phyloP scores from a whole-genome alignment of 2,329 filamentous ascomycete genomes.

The Pseudogymnoascus verrucosus region DNA sequence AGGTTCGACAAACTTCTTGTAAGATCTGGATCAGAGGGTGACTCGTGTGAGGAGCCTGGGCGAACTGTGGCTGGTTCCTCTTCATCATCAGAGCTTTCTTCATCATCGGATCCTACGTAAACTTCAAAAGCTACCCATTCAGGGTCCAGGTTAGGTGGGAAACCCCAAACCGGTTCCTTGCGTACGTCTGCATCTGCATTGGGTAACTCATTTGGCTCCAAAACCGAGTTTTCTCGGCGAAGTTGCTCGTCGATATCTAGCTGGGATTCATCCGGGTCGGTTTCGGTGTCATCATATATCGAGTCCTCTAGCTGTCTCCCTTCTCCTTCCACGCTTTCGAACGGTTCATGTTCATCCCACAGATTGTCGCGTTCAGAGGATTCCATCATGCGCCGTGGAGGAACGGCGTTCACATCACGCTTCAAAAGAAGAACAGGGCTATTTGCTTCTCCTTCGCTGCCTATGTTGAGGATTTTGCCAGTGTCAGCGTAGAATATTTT shows the following conservation, averaged over 20 bases:
- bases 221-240: constrained; percentile 24
- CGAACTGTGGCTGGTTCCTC: constrained; percentile 17
- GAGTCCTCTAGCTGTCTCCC: constrained; percentile 17
- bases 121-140: constrained; percentile 72
- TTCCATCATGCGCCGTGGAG: constrained; percentile 59
- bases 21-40: constrained; percentile 12
- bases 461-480: constrained; percentile 66
- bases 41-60: constrained; percentile 17
- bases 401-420: constrained; percentile 56
- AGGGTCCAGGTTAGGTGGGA: constrained; percentile 60
- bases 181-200: not conserved
- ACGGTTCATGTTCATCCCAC: constrained; percentile 15
- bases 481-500: constrained; percentile 75
- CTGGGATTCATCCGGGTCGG: constrained; percentile 26
- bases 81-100: constrained; percentile 23
- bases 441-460: constrained; percentile 55
- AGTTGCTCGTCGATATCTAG: constrained; percentile 26
- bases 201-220: constrained; percentile 14
- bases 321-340: constrained; percentile 17
- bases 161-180: constrained; percentile 32
- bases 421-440: constrained; percentile 62
- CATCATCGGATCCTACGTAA: constrained; percentile 53
- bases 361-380: constrained; percentile 29
- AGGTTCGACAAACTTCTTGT: constrained; percentile 18
- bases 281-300: constrained; percentile 11